phyloP scores from a whole-genome alignment of 169 alveolate genomes.

The Eimeria acervulina region DNA sequence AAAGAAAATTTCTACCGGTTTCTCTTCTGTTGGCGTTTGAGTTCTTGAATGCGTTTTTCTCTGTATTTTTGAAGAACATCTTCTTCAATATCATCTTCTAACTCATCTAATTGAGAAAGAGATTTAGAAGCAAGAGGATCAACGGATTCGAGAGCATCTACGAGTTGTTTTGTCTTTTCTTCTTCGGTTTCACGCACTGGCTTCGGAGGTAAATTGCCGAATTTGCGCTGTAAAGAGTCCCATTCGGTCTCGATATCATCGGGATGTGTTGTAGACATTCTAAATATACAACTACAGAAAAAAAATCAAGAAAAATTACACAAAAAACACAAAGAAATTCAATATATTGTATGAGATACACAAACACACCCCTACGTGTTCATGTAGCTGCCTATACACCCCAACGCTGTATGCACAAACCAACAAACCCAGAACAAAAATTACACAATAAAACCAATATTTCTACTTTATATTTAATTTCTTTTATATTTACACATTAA shows the following conservation, averaged over 20 bases:
- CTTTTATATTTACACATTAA: background rate
- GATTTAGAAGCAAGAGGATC: slow-evolving; percentile 79
- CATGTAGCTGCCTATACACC: background rate
- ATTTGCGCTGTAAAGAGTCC: slow-evolving; percentile 94
- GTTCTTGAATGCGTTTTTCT: slow-evolving; percentile 80
- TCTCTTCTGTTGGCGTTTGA: slow-evolving; percentile 78
- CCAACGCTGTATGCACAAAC: background rate
- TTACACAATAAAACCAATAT: too few species aligned
- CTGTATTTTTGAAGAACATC: slow-evolving; percentile 44
- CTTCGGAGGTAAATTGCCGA: slow-evolving; percentile 92
- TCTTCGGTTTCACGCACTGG: slow-evolving; percentile 91
- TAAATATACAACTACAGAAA: background rate
- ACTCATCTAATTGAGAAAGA: slow-evolving; percentile 11
- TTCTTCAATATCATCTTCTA: slow-evolving; percentile 80
- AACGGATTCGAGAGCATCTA: slow-evolving; percentile 71
- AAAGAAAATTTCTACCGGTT: slow-evolving; percentile 69
- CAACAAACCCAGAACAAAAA: background rate
- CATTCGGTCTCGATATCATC: slow-evolving; percentile 93
- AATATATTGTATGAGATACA: background rate
- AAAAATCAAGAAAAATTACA: background rate
- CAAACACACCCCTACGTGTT: too few species aligned
- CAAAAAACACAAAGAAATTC: background rate
- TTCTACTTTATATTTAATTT: too few species aligned
- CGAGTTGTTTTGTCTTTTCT: slow-evolving; percentile 85
- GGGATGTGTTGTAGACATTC: slow-evolving; percentile 95